These are phyloP conservation scores for Puccinia novopanici DNA, from an alignment of 1,284 basidiomycete species.

Conservation along the genomic window DNA sequence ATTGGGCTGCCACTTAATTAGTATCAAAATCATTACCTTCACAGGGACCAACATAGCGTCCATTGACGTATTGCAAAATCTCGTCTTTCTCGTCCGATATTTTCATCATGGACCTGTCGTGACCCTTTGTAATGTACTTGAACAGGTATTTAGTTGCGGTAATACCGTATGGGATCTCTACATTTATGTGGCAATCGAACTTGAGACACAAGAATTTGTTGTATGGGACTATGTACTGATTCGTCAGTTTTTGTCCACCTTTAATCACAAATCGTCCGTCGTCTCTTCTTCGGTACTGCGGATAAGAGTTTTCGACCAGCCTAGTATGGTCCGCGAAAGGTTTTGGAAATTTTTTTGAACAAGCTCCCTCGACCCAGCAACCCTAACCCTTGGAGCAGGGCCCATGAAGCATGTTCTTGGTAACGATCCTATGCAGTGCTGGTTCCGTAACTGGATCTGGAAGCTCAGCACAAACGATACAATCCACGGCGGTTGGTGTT, in stretches of 20 bases:
- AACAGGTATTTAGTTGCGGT: too few species aligned
- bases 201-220: too few species aligned
- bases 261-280: not conserved
- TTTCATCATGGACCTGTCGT: too few species aligned
- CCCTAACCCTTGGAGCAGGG: not conserved
- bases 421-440: not conserved
- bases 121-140: too few species aligned
- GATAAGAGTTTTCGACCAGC: not conserved
- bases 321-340: not conserved
- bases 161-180: too few species aligned
- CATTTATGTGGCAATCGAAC: too few species aligned
- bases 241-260: conserved; percentile 53
- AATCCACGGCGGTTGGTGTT: not conserved
- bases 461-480: not conserved
- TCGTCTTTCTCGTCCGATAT: too few species aligned
- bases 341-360: conserved; percentile 5
- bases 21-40: not conserved
- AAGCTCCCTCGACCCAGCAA: not conserved
- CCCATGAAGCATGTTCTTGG: not conserved
- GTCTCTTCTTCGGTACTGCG: not conserved
- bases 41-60: not conserved
- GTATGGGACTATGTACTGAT: too few species aligned
- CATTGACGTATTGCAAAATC: too few species aligned
- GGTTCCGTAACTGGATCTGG: not conserved
- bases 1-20: not conserved